Evolutionary conservation across 345 rosid genomes (phyloP), one percentile per base, ranked within the genome.

Genomic region (Eucalyptus caleyi): DNA sequence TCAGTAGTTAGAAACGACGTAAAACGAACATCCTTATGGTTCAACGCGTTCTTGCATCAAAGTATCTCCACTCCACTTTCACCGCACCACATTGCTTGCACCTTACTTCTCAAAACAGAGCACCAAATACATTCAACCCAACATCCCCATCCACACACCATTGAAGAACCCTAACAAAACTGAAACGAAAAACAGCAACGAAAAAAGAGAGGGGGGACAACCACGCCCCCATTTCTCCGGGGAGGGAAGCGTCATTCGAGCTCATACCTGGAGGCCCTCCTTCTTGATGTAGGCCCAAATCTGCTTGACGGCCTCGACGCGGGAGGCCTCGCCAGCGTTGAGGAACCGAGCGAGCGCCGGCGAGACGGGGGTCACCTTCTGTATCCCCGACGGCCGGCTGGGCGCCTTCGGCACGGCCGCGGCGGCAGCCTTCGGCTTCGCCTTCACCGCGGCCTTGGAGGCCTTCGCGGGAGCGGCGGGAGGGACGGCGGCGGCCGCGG

Each of bases 261-360:
- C 85, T 23, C 85, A 4, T 45, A 97, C 99, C 99, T 97, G 99
- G 83, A 97, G 97, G 86, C 95, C 93, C 87, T 95, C 89, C 15
- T 93, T 89, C 94, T 97, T 97, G 94, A 96, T 93, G 90, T 97
- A 93, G 87, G 91, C 69, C 99, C 99, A 97, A 89, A 96, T 93
- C 94, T 92, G 90, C 93, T 97, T 96, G 87, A 95, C 94, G 13
- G 96, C 97, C 10, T 93, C 94, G 2, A 92, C 56, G 50, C 98
- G 99, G 51, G 98, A 95, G 91, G 94, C 91, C 89, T 95, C 95
- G 16, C 93, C 85, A 37, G 93, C 89, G 21, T 98, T 97, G 27
- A 97, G 95, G 93, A 97, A 94, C 69, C 81, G 89, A 42, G 94
- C 91, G 40, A 96, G 95, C 44, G 94, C 97, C n/a, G 95, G 95